A percentile compares a stretch with the other conserved stretches of the same genome.
Conservation (phyloP, 495 filamentous ascomycete species). For the Podospora comata region DNA sequence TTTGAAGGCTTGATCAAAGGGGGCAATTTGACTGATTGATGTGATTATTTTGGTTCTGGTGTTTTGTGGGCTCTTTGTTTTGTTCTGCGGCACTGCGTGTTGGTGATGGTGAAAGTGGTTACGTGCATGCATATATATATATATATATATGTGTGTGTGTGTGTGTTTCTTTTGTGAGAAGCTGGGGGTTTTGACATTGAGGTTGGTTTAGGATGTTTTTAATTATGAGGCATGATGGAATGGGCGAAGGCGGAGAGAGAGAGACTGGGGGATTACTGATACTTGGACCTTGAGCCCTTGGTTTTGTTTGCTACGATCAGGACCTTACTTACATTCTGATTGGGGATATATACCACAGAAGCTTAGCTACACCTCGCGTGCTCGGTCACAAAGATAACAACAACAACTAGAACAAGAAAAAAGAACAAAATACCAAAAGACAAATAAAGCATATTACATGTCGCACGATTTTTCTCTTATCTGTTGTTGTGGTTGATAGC, state of each 20-base stretch:
- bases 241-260: background rate
- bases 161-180: too few species aligned
- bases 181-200: too few species aligned
- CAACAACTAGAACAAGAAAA: background rate
- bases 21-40: background rate
- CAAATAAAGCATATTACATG: background rate
- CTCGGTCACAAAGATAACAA: background rate
- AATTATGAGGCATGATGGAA: conserved; percentile 4
- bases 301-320: background rate
- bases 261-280: background rate
- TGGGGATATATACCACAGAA: too few species aligned
- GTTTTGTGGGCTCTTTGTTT: background rate
- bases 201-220: background rate
- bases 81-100: background rate
- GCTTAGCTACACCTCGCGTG: background rate
- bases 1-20: background rate
- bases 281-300: conserved; percentile 10
- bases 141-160: too few species aligned
- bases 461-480: background rate
- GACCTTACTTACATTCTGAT: too few species aligned
- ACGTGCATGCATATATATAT: background rate
- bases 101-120: background rate
- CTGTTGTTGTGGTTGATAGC: background rate
- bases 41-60: background rate
- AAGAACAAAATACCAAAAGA: background rate